These are phyloP conservation scores for Paraphoma chrysanthemicola DNA, from an alignment of 2,329 filamentous ascomycete genomes.

Conservation along the genomic window DNA sequence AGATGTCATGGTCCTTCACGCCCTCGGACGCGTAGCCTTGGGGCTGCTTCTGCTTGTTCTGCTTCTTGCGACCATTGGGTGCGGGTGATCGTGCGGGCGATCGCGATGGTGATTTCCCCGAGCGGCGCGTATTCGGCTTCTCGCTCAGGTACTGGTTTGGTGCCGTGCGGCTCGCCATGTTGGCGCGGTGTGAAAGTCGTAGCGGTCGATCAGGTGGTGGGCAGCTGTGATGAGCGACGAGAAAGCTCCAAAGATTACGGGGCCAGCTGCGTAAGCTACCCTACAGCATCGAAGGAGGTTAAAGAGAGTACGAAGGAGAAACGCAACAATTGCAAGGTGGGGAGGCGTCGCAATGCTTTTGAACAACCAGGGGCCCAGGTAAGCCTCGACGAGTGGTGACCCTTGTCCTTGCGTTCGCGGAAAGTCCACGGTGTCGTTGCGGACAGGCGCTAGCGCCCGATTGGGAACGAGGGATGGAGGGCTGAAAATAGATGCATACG, in stretches of 20 bases:
- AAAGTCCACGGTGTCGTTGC: constrained; percentile 31
- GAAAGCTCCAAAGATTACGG: constrained; percentile 13
- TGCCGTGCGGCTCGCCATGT: constrained; percentile 45
- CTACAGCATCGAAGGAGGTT: constrained; percentile 20
- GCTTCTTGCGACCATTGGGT: constrained; percentile 42
- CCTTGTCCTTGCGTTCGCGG: constrained; percentile 35
- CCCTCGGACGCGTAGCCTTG: constrained; percentile 76
- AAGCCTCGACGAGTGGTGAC: constrained; percentile 28
- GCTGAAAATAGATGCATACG: constrained; percentile 27
- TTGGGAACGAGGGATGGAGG: constrained; percentile 22
- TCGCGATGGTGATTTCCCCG: constrained; percentile 45
- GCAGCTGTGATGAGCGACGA: constrained; percentile 16
- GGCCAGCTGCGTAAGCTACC: constrained; percentile 10
- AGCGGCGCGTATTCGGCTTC: constrained; percentile 38
- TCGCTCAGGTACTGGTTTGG: constrained; percentile 40
- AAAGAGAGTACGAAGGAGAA: constrained; percentile 46
- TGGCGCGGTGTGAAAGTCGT: constrained; percentile 31
- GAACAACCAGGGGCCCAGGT: constrained; percentile 30
- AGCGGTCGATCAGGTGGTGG: constrained; percentile 28
- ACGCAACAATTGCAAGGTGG: constrained; percentile 28
- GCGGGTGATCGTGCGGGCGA: constrained; percentile 31
- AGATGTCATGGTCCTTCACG: constrained; percentile 89
- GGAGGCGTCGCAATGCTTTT: constrained; percentile 30
- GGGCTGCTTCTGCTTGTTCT: constrained; percentile 37
- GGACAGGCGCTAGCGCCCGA: constrained; percentile 21